Conservation (phyloP, 2,329 filamentous ascomycete genomes). For the Rutstroemia sp. region DNA sequence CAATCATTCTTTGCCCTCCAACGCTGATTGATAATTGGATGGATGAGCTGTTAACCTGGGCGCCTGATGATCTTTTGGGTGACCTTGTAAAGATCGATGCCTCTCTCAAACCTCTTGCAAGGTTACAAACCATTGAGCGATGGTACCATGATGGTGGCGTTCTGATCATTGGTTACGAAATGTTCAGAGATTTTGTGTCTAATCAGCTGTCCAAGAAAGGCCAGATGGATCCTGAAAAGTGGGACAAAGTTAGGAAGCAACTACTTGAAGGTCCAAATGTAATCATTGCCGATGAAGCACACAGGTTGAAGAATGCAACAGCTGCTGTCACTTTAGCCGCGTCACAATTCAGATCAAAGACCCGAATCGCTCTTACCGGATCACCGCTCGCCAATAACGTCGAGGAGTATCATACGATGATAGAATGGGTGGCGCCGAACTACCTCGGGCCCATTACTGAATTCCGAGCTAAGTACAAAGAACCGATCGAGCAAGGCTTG, state of each 20-base stretch:
- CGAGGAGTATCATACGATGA: constrained; percentile 77
- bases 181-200: constrained; percentile 47
- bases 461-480: constrained; percentile 63
- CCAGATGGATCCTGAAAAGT: not conserved
- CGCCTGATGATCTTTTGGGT: constrained; percentile 48
- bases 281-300: constrained; percentile 80
- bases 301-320: constrained; percentile 61
- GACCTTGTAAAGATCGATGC: constrained; percentile 48
- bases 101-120: constrained; percentile 29
- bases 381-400: constrained; percentile 83
- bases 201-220: constrained; percentile 29
- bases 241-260: constrained; percentile 26
- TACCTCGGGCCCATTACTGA: constrained; percentile 64
- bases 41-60: constrained; percentile 70
- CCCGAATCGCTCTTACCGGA: constrained; percentile 77
- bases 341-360: constrained; percentile 54
- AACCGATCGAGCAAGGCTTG: constrained; percentile 67
- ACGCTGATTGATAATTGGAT: constrained; percentile 74
- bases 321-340: constrained; percentile 48
- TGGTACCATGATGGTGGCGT: constrained; percentile 66
- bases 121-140: constrained; percentile 38
- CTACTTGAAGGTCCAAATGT: constrained; percentile 59
- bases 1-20: constrained; percentile 69
- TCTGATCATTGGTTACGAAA: constrained; percentile 67
- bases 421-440: constrained; percentile 76